A percentile compares a stretch with the other conserved stretches of the same genome.
Conservation (phyloP, 2,329 filamentous ascomycete genomes). For the Sclerotiophoma versabilis region DNA sequence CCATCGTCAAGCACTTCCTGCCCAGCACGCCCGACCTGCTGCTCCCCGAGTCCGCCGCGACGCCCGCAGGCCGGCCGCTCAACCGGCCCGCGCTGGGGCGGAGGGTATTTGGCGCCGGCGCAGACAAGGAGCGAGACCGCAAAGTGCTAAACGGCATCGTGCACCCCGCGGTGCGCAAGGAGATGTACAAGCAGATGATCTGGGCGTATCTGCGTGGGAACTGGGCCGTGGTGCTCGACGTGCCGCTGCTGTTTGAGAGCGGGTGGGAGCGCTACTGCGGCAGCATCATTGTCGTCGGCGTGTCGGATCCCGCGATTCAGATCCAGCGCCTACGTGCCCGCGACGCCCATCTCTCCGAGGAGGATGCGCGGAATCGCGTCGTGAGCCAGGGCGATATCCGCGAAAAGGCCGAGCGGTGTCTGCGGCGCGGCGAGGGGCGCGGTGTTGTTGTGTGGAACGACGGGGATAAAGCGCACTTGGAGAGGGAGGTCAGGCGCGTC, state of each 20-base stretch:
- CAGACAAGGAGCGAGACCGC: constrained; percentile 74
- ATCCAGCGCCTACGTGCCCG: constrained; percentile 78
- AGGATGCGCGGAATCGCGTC: constrained; percentile 88
- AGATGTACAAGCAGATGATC: constrained; percentile 80
- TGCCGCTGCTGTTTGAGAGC: constrained; percentile 90
- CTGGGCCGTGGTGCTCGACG: constrained; percentile 92
- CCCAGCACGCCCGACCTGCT: constrained; percentile 87
- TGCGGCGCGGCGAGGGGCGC: constrained; percentile 66
- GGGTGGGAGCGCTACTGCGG: constrained; percentile 86
- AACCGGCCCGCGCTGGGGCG: constrained; percentile 86
- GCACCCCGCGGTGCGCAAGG: constrained; percentile 84
- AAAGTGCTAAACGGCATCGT: constrained; percentile 86
- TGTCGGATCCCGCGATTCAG: constrained; percentile 80
- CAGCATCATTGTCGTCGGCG: constrained; percentile 84
- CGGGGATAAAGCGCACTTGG: constrained; percentile 72
- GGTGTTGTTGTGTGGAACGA: constrained; percentile 95
- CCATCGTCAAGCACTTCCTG: constrained; percentile 82
- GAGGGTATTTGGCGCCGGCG: constrained; percentile 82
- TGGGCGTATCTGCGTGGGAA: constrained; percentile 74
- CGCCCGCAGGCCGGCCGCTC: constrained; percentile 73
- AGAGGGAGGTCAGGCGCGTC: constrained; percentile 69
- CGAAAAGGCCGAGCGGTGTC: constrained; percentile 79
- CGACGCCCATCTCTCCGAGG: constrained; percentile 78
- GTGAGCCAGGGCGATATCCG: constrained; percentile 84
- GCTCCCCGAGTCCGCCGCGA: constrained; percentile 54